Percentiles rank a stretch among this genome's conserved stretches.
These are phyloP conservation scores for Fusarium buharicum DNA, from an alignment of 2,329 filamentous ascomycete genomes.

Conservation along the genomic window DNA sequence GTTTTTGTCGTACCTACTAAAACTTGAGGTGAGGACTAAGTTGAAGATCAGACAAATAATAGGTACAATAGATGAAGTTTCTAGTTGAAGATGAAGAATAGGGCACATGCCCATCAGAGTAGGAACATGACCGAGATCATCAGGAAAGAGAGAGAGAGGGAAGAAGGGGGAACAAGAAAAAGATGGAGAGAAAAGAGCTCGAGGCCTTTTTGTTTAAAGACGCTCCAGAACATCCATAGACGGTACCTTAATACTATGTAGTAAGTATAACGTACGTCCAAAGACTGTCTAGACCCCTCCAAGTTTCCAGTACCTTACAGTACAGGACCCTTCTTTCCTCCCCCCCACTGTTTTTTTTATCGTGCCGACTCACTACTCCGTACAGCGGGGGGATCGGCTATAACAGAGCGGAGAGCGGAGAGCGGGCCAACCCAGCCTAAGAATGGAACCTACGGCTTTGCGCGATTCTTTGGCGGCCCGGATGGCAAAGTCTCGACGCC, in stretches of 20 bases:
- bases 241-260: no score
- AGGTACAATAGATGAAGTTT: conserved; percentile 17
- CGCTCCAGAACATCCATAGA: conserved; percentile 12
- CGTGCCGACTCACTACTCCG: conserved; percentile 13
- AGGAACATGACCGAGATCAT: conserved; percentile 45
- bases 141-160: conserved; percentile 16
- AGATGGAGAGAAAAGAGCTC: conserved; percentile 5
- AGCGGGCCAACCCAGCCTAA: conserved; percentile 3
- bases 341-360: conserved; percentile 27
- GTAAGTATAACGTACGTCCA: neutral
- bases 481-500: conserved; percentile 19
- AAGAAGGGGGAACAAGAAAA: conserved; percentile 1
- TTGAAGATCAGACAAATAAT: conserved; percentile 4
- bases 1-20: conserved; percentile 32
- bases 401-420: neutral
- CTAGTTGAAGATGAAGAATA: conserved; percentile 21
- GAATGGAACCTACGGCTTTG: neutral
- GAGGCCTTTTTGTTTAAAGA: conserved; percentile 22
- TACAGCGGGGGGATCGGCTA: conserved; percentile 32
- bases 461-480: conserved; percentile 12
- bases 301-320: conserved; percentile 26
- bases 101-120: conserved; percentile 41
- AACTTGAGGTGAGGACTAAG: conserved; percentile 8
- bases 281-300: conserved; percentile 14
- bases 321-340: conserved; percentile 27